Evolutionary conservation across 192 early-diverging fungal genomes (phyloP).

Genomic region (Gaertneriomyces semiglobifer): DNA sequence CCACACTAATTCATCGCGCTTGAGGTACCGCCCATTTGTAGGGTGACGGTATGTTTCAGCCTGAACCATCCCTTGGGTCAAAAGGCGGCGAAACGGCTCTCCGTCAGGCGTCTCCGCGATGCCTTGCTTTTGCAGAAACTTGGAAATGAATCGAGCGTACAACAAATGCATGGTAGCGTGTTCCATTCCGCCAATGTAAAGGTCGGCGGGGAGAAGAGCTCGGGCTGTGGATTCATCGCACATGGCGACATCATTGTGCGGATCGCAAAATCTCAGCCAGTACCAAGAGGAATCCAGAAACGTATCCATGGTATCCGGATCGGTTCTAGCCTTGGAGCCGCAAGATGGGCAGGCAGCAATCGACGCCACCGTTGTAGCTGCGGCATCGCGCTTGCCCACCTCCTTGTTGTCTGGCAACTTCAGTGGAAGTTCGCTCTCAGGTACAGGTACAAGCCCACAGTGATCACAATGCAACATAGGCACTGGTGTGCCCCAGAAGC

Average conservation of each 20-base stretch:
- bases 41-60: slow-evolving; percentile 80
- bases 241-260: slow-evolving; percentile 47
- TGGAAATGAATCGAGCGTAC: slow-evolving; percentile 87
- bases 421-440: slow-evolving; percentile 74
- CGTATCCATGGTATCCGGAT: slow-evolving; percentile 95
- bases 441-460: slow-evolving; percentile 84
- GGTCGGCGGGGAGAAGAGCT: slow-evolving; percentile 78
- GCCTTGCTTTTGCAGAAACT: slow-evolving; percentile 59
- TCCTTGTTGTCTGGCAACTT: slow-evolving; percentile 55
- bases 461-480: slow-evolving; percentile 83
- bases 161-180: slow-evolving; percentile 92
- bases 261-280: slow-evolving; percentile 80
- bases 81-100: slow-evolving; percentile 81
- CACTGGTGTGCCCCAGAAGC: slow-evolving; percentile 96
- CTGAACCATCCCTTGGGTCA: slow-evolving; percentile 96
- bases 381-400: background rate
- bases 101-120: slow-evolving; percentile 53
- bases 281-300: slow-evolving; percentile 99
- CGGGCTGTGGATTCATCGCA: slow-evolving; percentile 11
- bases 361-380: too few species aligned
- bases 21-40: slow-evolving; percentile 68
- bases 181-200: slow-evolving; percentile 94
- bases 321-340: slow-evolving; percentile 60
- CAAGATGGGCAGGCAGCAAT: background rate
- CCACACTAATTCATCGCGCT: slow-evolving; percentile 62